Base-by-base conservation (phyloP, 2,329 filamentous ascomycete species). In the Teratosphaeria pseudoeucalypti region DNA sequence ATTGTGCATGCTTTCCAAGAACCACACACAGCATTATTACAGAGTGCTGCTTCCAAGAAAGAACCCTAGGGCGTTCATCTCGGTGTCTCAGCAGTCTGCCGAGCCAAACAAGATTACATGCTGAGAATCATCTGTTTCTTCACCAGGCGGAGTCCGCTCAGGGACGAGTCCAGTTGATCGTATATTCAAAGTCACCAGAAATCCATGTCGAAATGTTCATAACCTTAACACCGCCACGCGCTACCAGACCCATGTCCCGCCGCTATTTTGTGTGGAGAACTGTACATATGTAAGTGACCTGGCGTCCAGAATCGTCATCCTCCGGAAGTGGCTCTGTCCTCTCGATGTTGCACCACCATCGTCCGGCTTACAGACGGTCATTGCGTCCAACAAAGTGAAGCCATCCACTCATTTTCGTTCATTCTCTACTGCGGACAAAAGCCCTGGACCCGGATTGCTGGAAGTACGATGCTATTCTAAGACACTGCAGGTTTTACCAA, bases 211-310 rank as follows among this genome's bases (percentile, higher is more conserved):
- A 37, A 23, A 23, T 56, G 34, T 11, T 23, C 19, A 34, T 61
- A 60, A 64, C 62, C 55, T 62, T 64, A 61, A 61, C 55, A 54
- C 55, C 54, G 58, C 57, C 56, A 61, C 59, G 59, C 59, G 60
- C 60, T 57, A 56, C 58, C 58, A 60, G 56, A 56, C 47, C 57
- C 55, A 27, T 59, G 61, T 60, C 55, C 56, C 9, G 43, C 43
- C 58, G 60, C 60, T 60, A 12, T n/a, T 49, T 57, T 61, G 57
- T 66, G 64, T 66, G 64, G 63, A 63, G 64, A 61, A 11, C 53
- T 47, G 54, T 49, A 61, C 64, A 63, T 65, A 65, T 59, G 61
- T 39, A 57, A 58, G 61, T 59, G 53, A 54, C 60, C 65, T 61
- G 62, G 64, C 60, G 63, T 62, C 64, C 59, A 56, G 56, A 64